Conservation (phyloP, 2,329 filamentous ascomycete genomes). For the Penicillium verrucosum region DNA sequence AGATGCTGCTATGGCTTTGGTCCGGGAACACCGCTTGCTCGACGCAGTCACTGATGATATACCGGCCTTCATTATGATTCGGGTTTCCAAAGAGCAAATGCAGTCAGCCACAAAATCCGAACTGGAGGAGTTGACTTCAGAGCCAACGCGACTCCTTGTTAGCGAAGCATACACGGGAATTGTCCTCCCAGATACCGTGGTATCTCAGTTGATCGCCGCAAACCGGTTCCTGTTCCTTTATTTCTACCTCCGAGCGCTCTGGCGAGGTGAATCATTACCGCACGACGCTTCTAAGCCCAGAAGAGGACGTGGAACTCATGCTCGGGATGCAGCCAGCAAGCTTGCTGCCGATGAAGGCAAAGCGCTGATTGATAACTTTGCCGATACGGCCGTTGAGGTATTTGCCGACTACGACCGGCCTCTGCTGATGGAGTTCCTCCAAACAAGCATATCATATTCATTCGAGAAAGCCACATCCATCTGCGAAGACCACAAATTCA, state of each 20-base stretch:
- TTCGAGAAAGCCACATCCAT: conserved; percentile 70
- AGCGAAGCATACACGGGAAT: conserved; percentile 89
- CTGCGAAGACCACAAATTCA: conserved; percentile 76
- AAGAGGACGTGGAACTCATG: conserved; percentile 35
- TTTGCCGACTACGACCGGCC: conserved; percentile 80
- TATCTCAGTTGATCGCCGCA: conserved; percentile 69
- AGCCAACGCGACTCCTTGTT: conserved; percentile 81
- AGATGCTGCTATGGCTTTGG: conserved; percentile 80
- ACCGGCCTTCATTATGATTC: conserved; percentile 77
- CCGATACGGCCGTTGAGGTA: conserved; percentile 78
- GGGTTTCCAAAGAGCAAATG: conserved; percentile 71
- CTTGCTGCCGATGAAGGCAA: conserved; percentile 56
- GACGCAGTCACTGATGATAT: conserved; percentile 89
- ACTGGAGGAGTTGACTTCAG: conserved; percentile 73
- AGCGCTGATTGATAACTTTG: conserved; percentile 77
- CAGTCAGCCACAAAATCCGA: conserved; percentile 65
- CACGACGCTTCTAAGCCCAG: conserved; percentile 34
- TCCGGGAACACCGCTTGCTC: conserved; percentile 83
- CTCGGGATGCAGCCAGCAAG: conserved; percentile 44
- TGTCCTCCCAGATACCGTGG: conserved; percentile 72
- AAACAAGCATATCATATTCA: conserved; percentile 79
- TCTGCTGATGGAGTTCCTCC: conserved; percentile 82
- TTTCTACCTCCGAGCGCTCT: conserved; percentile 86
- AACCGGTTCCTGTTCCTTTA: conserved; percentile 73
- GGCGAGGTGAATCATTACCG: conserved; percentile 67